A percentile compares a stretch with the other conserved stretches of the same genome.
Evolutionary conservation across 73 alveolate species (phyloP).

Genomic region (Durusdinium trenchii): DNA sequence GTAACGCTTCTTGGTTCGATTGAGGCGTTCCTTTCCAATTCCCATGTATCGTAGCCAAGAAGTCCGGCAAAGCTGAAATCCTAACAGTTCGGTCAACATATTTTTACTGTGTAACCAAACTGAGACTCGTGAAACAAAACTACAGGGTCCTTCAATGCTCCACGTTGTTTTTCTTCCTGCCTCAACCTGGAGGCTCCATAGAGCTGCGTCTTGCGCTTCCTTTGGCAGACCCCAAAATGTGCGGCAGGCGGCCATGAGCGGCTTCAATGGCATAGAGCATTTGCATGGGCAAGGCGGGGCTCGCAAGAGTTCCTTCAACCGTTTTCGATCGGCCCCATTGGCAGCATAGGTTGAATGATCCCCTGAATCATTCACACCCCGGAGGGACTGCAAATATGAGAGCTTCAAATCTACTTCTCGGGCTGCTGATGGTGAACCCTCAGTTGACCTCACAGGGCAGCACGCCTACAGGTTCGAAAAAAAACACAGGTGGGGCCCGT

Average conservation of each 20-base stretch:
- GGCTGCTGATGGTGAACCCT: not conserved
- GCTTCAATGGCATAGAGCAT: not conserved
- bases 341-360: not conserved
- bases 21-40: not conserved
- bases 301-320: not conserved
- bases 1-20: not conserved
- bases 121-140: not conserved
- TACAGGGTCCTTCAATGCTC: not conserved
- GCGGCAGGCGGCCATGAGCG: not conserved
- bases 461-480: not conserved
- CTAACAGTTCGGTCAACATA: not conserved
- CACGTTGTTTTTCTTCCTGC: not conserved
- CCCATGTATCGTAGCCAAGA: slow-evolving; percentile 11
- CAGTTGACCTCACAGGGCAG: not conserved
- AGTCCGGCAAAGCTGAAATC: not conserved
- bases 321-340: not conserved
- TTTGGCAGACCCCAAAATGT: not conserved
- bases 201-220: not conserved
- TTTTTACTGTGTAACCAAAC: not conserved
- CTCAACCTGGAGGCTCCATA: not conserved
- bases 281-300: not conserved
- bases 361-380: not conserved
- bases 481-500: not conserved
- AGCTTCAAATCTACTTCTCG: not conserved
- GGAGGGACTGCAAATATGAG: not conserved